phyloP scores from a whole-genome alignment of 1,284 basidiomycete species.

The Meripilus lineatus region DNA sequence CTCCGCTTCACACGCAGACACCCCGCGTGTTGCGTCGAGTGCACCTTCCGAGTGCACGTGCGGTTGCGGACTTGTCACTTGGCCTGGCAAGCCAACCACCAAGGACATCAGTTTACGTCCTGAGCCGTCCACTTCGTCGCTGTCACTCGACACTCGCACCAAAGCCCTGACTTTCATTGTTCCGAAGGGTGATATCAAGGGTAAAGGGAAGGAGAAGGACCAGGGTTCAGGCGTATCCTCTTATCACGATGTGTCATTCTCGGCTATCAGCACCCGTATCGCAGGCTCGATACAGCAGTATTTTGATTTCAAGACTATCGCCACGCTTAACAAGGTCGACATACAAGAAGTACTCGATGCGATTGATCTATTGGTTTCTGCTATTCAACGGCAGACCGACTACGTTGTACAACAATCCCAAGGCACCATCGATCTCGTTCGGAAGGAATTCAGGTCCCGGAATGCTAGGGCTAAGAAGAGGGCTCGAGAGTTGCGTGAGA shows the following conservation, averaged over 20 bases:
- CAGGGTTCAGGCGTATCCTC: conserved; percentile 10
- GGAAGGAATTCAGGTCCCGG: conserved; percentile 43
- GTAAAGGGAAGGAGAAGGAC: conserved; percentile 18
- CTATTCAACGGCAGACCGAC: conserved; percentile 38
- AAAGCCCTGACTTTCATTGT: conserved; percentile 25
- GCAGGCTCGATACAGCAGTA: conserved; percentile 46
- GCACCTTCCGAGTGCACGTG: conserved; percentile 25
- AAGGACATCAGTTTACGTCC: conserved; percentile 39
- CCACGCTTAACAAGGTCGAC: conserved; percentile 41
- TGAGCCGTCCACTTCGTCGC: conserved; percentile 22
- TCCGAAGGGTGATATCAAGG: conserved; percentile 8
- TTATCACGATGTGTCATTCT: conserved; percentile 24
- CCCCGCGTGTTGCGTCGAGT: conserved; percentile 5
- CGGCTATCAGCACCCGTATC: conserved; percentile 39
- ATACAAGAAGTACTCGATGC: conserved; percentile 55
- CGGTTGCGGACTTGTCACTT: conserved; percentile 27
- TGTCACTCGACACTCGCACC: conserved; percentile 17
- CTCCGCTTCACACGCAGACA: conserved; percentile 10
- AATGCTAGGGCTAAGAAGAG: conserved; percentile 53
- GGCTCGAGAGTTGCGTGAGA: conserved; percentile 50
- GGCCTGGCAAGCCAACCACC: conserved; percentile 29
- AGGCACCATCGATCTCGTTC: conserved; percentile 39
- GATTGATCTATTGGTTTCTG: conserved; percentile 52
- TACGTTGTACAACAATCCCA: conserved; percentile 37
- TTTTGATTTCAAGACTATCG: conserved; percentile 39